A percentile compares a stretch with the other conserved stretches of the same genome.
These are phyloP conservation scores for Candida saitoana DNA, from an alignment of 805 yeast species.

Conservation along the genomic window DNA sequence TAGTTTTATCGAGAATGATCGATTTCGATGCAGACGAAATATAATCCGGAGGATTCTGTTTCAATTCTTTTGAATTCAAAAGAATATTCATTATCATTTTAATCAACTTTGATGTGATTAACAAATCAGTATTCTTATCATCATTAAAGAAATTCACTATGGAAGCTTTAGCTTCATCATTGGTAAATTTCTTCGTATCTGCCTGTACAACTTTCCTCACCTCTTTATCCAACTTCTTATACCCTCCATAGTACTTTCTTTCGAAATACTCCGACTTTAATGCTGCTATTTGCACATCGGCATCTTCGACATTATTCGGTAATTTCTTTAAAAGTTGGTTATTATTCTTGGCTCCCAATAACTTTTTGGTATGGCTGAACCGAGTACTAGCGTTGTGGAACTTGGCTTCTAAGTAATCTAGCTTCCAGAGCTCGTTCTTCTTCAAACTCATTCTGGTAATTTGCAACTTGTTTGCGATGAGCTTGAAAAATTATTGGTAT, in stretches of 20 bases:
- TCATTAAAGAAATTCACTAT: conserved; percentile 20
- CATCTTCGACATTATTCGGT: conserved; percentile 41
- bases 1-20: conserved; percentile 24
- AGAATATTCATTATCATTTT: conserved; percentile 25
- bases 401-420: conserved; percentile 54
- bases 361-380: conserved; percentile 45
- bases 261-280: conserved; percentile 44
- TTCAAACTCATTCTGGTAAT: not conserved
- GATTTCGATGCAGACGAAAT: conserved; percentile 24
- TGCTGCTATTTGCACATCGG: conserved; percentile 39
- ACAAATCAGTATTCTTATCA: conserved; percentile 16
- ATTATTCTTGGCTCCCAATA: conserved; percentile 43
- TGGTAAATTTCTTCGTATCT: conserved; percentile 12
- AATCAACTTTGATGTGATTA: conserved; percentile 30
- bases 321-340: conserved; percentile 38
- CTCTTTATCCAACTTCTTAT: conserved; percentile 37
- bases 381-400: conserved; percentile 43
- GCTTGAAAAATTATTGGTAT: conserved; percentile 4
- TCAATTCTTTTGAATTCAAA: conserved; percentile 26
- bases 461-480: conserved; percentile 6
- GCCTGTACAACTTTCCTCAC: conserved; percentile 19
- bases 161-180: conserved; percentile 9
- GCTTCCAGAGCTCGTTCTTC: conserved; percentile 35
- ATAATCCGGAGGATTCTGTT: conserved; percentile 31
- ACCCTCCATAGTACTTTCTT: conserved; percentile 47